Evolutionary conservation across 345 rosid species (phyloP).

Genomic region (Populus tremula): DNA sequence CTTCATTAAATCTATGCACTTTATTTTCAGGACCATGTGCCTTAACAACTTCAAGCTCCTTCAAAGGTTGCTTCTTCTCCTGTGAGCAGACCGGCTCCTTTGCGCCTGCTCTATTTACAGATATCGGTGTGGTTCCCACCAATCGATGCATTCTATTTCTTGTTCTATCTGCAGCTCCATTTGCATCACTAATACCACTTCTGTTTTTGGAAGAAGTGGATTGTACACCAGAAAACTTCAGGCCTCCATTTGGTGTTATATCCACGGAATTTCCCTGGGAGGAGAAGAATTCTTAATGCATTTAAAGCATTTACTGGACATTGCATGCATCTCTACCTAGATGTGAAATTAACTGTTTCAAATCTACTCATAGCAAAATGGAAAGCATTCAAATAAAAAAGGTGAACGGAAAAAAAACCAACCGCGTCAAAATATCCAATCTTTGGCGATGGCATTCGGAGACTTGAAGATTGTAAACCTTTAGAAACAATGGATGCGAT

Average conservation of each 20-base stretch:
- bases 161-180: constrained; percentile 17
- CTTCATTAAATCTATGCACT: background rate
- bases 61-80: constrained; percentile 22
- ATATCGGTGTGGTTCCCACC: constrained; percentile 3
- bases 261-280: constrained; percentile 24
- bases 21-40: background rate
- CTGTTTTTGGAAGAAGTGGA: constrained; percentile 10
- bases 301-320: background rate
- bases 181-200: background rate
- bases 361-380: background rate
- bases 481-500: constrained; percentile 4
- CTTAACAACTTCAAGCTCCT: constrained; percentile 6
- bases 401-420: background rate
- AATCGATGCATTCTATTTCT: constrained; percentile 15
- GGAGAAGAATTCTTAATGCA: background rate
- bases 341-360: background rate
- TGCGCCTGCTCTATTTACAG: background rate
- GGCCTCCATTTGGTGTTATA: constrained; percentile 12
- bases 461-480: constrained; percentile 33
- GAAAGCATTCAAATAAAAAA: background rate
- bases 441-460: constrained; percentile 48
- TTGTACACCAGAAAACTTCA: constrained; percentile 21
- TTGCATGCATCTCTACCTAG: background rate
- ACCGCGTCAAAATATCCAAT: constrained; percentile 51
- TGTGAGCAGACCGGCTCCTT: background rate